phyloP scores from a whole-genome alignment of 1,284 basidiomycete species.

The Pholiota adiposa region DNA sequence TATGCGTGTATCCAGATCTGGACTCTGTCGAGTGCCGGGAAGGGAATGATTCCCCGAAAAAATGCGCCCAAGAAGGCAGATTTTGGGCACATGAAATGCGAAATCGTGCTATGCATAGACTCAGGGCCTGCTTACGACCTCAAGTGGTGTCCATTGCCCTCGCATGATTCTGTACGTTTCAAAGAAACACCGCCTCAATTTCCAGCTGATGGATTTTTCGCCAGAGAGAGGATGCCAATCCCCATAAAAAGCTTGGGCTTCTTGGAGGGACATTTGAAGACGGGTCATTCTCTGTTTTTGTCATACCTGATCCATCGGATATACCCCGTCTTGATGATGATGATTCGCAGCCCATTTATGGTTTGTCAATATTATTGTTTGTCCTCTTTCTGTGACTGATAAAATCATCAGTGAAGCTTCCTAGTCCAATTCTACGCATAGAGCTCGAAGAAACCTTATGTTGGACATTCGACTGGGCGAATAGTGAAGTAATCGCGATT shows the following conservation, averaged over 20 bases:
- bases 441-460: conserved; percentile 74
- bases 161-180: conserved; percentile 56
- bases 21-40: conserved; percentile 42
- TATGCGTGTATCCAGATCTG: conserved; percentile 76
- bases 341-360: conserved; percentile 40
- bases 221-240: conserved; percentile 26
- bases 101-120: conserved; percentile 79
- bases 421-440: conserved; percentile 69
- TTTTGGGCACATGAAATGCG: conserved; percentile 60
- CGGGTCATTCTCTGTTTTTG: conserved; percentile 76
- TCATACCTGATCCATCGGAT: conserved; percentile 77
- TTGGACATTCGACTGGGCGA: conserved; percentile 86
- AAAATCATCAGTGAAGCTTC: conserved; percentile 53
- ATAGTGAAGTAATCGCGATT: conserved; percentile 77
- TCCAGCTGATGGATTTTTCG: too few species aligned
- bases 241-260: conserved; percentile 76
- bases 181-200: too few species aligned
- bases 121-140: conserved; percentile 76
- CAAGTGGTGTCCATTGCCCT: conserved; percentile 89
- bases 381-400: not conserved
- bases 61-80: conserved; percentile 21
- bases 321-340: conserved; percentile 36
- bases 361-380: conserved; percentile 30
- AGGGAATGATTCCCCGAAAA: conserved; percentile 9
- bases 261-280: conserved; percentile 85